phyloP scores from a whole-genome alignment of 1,139 yeast genomes.

The Meyerozyma elateridarum region DNA sequence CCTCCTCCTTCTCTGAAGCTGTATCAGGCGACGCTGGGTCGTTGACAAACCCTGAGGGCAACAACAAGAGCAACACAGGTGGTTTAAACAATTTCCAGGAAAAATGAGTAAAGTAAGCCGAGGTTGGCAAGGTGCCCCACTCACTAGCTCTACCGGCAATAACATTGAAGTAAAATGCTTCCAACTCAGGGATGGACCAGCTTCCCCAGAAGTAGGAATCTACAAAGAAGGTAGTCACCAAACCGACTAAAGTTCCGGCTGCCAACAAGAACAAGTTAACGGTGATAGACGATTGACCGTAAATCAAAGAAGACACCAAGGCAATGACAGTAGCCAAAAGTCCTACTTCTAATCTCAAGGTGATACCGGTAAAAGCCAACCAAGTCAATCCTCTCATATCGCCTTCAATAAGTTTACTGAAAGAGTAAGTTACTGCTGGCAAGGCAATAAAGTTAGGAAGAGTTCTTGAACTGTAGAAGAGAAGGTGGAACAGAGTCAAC shows the following conservation, averaged over 20 bases:
- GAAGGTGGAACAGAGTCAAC: constrained; percentile 70
- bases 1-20: too few species aligned
- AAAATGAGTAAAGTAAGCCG: constrained; percentile 54
- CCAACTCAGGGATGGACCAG: constrained; percentile 62
- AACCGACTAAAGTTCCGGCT: constrained; percentile 56
- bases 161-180: constrained; percentile 69
- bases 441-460: constrained; percentile 83
- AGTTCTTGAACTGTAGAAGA: constrained; percentile 74
- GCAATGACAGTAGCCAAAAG: constrained; percentile 47
- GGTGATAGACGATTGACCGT: constrained; percentile 41
- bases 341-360: constrained; percentile 72
- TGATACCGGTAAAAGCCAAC: constrained; percentile 58
- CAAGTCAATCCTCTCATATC: constrained; percentile 51
- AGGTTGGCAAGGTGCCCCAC: constrained; percentile 84
- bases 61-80: constrained; percentile 52
- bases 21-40: too few species aligned
- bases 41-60: constrained; percentile 35
- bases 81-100: constrained; percentile 54
- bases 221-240: constrained; percentile 40
- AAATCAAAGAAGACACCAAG: constrained; percentile 37
- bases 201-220: constrained; percentile 79
- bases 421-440: constrained; percentile 61
- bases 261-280: constrained; percentile 35
- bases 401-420: constrained; percentile 49
- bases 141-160: constrained; percentile 62